Evolutionary conservation across 2,329 filamentous ascomycete genomes (phyloP).

Genomic region (Domatiomyces catenatus): DNA sequence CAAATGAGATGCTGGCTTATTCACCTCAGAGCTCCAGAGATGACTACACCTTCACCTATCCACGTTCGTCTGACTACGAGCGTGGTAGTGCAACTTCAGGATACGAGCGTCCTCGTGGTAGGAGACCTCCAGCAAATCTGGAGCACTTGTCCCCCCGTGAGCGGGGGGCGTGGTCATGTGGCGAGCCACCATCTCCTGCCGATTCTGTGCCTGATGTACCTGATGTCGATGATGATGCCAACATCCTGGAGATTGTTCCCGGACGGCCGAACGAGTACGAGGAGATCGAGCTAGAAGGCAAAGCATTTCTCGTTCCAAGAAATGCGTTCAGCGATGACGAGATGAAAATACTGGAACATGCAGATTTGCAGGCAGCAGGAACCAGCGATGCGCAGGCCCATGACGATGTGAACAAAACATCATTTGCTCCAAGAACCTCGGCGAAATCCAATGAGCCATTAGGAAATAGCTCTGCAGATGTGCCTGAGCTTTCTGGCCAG

Average conservation of each 20-base stretch:
- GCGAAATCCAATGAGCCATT: conserved; percentile 12
- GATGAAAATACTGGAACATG: conserved; percentile 8
- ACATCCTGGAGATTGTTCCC: conserved; percentile 12
- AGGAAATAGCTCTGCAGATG: conserved; percentile 9
- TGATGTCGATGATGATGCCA: conserved; percentile 9
- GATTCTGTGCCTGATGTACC: not conserved
- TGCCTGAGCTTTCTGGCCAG: not conserved
- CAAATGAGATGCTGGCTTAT: conserved; percentile 6
- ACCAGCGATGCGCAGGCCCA: not conserved
- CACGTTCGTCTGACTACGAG: conserved; percentile 16
- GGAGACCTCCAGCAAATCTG: conserved; percentile 10
- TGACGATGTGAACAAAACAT: not conserved
- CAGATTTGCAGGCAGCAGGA: not conserved
- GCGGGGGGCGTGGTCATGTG: conserved; percentile 8
- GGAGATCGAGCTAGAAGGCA: conserved; percentile 14
- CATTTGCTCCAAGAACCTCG: conserved; percentile 6
- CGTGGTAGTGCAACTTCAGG: conserved; percentile 13
- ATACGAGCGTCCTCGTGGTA: conserved; percentile 13
- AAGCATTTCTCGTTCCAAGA: conserved; percentile 11
- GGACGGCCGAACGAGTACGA: conserved; percentile 12
- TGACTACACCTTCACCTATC: conserved; percentile 17
- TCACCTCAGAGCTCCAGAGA: conserved; percentile 16
- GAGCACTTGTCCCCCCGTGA: conserved; percentile 10
- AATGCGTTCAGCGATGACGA: conserved; percentile 13
- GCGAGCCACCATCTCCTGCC: conserved; percentile 2